Evolutionary conservation across 2,329 filamentous ascomycete genomes (phyloP).

Genomic region (Paradendryphiella salina): DNA sequence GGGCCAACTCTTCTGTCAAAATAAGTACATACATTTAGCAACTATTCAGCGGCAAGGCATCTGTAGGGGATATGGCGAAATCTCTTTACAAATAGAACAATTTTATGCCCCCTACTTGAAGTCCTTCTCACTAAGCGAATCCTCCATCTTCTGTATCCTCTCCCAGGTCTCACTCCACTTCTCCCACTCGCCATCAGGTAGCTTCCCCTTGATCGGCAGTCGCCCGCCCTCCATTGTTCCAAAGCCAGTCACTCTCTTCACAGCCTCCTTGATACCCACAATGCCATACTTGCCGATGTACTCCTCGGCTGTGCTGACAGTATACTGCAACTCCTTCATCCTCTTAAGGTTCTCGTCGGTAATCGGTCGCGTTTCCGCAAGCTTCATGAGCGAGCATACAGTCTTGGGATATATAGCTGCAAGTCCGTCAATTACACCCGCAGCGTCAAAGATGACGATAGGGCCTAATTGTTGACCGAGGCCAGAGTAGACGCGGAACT

Average conservation of each 20-base stretch:
- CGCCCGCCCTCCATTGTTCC: constrained; percentile 63
- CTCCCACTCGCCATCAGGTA: constrained; percentile 63
- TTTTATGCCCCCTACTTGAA: constrained; percentile 16
- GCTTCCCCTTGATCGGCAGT: constrained; percentile 61
- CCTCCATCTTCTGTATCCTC: constrained; percentile 40
- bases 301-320: constrained; percentile 64
- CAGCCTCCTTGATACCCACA: constrained; percentile 67
- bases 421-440: constrained; percentile 68
- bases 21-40: no score
- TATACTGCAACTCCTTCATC: constrained; percentile 62
- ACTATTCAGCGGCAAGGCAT: no score
- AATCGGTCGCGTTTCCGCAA: constrained; percentile 49
- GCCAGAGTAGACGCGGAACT: constrained; percentile 66
- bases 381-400: constrained; percentile 60
- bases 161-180: constrained; percentile 42
- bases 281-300: constrained; percentile 63
- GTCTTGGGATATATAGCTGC: constrained; percentile 67
- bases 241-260: constrained; percentile 61
- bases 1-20: no score
- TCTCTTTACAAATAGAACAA: not conserved
- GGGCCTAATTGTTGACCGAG: constrained; percentile 68
- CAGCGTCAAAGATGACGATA: constrained; percentile 64
- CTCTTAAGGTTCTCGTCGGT: constrained; percentile 49
- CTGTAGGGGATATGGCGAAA: no score
- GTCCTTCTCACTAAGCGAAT: constrained; percentile 34